phyloP scores from a whole-genome alignment of 805 yeast species.

The Saturnispora gosingensis region DNA sequence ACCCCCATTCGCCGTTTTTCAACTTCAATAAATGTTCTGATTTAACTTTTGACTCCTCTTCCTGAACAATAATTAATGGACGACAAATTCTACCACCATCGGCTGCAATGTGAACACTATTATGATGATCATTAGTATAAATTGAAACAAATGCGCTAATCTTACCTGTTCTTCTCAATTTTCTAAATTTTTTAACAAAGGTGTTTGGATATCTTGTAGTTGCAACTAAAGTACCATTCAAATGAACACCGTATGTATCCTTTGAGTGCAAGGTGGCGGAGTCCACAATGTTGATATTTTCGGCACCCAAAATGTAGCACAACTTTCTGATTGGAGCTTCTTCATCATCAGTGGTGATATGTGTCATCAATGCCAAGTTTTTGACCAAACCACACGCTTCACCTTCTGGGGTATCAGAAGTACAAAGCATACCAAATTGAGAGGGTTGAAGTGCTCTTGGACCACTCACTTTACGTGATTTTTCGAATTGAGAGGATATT shows the following conservation, averaged over 20 bases:
- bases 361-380: slow-evolving; percentile 95
- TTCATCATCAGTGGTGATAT: slow-evolving; percentile 96
- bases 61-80: slow-evolving; percentile 81
- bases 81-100: slow-evolving; percentile 99
- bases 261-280: slow-evolving; percentile 70
- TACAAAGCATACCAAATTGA: slow-evolving; percentile 97
- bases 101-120: slow-evolving; percentile 94
- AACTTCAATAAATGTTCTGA: slow-evolving; percentile 60
- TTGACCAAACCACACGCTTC: slow-evolving; percentile 99
- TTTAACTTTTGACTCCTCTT: slow-evolving; percentile 60
- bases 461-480: slow-evolving; percentile 94
- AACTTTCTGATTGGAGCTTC: slow-evolving; percentile 76
- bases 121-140: slow-evolving; percentile 80
- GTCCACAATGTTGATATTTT: slow-evolving; percentile 71
- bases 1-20: slow-evolving; percentile 63
- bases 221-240: slow-evolving; percentile 93
- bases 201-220: slow-evolving; percentile 78
- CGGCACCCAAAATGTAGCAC: slow-evolving; percentile 82
- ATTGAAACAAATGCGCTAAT: slow-evolving; percentile 87
- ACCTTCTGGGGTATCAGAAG: slow-evolving; percentile 99
- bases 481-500: slow-evolving; percentile 97
- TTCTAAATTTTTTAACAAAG: slow-evolving; percentile 72
- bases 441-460: slow-evolving; percentile 99
- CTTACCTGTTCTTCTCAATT: slow-evolving; percentile 72
- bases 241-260: slow-evolving; percentile 75